A percentile compares a stretch with the other conserved stretches of the same genome.
Evolutionary conservation across 2,329 filamentous ascomycete genomes (phyloP).

Genomic region (Emmonsia crescens): DNA sequence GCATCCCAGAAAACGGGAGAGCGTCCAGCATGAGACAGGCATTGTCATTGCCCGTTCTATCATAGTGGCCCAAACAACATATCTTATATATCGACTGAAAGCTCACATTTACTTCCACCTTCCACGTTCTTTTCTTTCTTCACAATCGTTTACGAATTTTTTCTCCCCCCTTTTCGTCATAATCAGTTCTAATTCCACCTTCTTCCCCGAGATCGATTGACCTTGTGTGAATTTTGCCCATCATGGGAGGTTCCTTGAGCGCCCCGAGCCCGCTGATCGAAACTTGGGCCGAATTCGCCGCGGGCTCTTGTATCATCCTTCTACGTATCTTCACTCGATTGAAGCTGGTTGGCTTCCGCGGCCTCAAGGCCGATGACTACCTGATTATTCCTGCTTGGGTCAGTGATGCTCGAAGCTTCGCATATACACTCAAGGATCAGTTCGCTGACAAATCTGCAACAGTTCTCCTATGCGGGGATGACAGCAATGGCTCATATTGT

Average conservation of each 20-base stretch:
- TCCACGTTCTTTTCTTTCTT: not conserved
- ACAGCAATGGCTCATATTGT: slow-evolving; percentile 19
- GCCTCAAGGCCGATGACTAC: slow-evolving; percentile 27
- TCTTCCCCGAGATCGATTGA: not conserved
- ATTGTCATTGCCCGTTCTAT: not conserved
- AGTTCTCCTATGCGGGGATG: slow-evolving; percentile 15
- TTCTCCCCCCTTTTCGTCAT: not conserved
- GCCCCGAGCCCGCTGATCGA: slow-evolving; percentile 15
- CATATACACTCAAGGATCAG: not conserved
- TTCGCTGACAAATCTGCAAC: not conserved
- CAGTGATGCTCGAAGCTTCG: slow-evolving; percentile 2
- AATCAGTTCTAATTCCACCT: not conserved
- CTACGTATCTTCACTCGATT: slow-evolving; percentile 24
- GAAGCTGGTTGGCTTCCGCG: slow-evolving; percentile 23
- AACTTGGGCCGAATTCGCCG: slow-evolving; percentile 29
- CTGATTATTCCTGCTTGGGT: slow-evolving; percentile 23
- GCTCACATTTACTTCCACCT: not conserved
- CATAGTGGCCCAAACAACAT: not conserved
- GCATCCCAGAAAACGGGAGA: not conserved
- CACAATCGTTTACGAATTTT: not conserved
- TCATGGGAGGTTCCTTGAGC: not conserved
- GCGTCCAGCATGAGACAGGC: not conserved
- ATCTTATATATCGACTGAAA: not conserved
- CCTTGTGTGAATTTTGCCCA: not conserved
- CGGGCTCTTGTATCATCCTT: slow-evolving; percentile 24